Base-by-base conservation (phyloP, 768 basidiomycete genomes). In the Pulveroboletus sp. region DNA sequence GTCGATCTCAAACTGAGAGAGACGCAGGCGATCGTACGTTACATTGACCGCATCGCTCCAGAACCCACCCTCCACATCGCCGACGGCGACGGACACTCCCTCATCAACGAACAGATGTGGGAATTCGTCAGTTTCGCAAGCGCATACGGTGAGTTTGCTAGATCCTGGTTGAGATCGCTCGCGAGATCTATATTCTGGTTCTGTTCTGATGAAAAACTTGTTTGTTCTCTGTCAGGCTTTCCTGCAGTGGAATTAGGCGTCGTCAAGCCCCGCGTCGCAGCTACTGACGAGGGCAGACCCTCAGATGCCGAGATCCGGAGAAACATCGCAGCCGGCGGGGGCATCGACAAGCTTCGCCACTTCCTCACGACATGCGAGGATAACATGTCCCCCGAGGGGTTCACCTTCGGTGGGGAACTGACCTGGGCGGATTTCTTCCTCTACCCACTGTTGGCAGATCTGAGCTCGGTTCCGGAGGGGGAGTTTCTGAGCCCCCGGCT, bases 361-460 rank as follows among this genome's bases (percentile, higher is more conserved):
- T 55, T 66, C 41, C 60, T 68, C 27, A 15, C 33, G 24, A 28
- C 4, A 9, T n/a, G 30, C 13, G 66, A 68, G 42, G 55, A 50
- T 0, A 21, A 38, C 17, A 68, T 68, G 64, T 54, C 64, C 17
- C 57, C 57, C 1, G 50, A 60, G 6, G 68, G 68, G 13, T 68
- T 62, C 24, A 47, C 62, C 2, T 69, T 68, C 49, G 66, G 66
- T 6, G 50, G 54, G 11, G 51, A 57, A 35, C n/a, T 62, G 39
- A 60, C 49, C 6, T 68, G 66, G 66, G 66, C 68, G 13, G 66
- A 68, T 51, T 66, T 69, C 44, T 69, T 69, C 58, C 58, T 68
- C 11, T 69, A 47, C 37, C 61, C 66, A 3, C 61, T 69, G 2
- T 48, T 68, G 39, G 68, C 66, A 27, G 66, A 68, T 32, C 56